Conservation (phyloP, 2,329 filamentous ascomycete species). For the Diaporthe amygdali region DNA sequence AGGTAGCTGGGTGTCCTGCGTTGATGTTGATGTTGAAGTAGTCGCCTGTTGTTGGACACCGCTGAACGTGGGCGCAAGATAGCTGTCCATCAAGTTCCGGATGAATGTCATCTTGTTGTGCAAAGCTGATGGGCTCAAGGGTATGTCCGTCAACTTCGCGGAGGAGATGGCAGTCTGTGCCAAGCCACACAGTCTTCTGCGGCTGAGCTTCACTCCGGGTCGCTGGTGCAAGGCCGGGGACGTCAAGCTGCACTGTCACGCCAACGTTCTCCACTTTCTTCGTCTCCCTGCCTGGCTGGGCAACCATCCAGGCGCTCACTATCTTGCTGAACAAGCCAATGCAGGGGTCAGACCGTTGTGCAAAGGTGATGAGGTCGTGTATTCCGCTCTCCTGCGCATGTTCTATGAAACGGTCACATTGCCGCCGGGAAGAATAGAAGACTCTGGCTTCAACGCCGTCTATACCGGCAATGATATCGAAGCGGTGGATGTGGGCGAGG, state of each 20-base stretch:
- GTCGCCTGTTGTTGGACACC: constrained; percentile 75
- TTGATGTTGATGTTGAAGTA: constrained; percentile 84
- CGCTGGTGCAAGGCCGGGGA: background rate
- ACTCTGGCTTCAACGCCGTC: constrained; percentile 47
- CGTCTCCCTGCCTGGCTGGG: constrained; percentile 32
- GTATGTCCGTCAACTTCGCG: constrained; percentile 72
- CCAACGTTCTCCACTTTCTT: constrained; percentile 60
- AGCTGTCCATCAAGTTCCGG: constrained; percentile 70
- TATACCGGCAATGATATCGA: constrained; percentile 62
- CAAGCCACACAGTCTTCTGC: constrained; percentile 57
- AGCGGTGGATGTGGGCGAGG: constrained; percentile 73
- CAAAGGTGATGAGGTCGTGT: constrained; percentile 67
- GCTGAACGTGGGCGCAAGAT: constrained; percentile 73
- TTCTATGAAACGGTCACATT: constrained; percentile 67
- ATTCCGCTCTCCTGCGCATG: constrained; percentile 65
- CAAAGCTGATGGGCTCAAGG: constrained; percentile 72
- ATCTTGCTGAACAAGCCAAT: constrained; percentile 75
- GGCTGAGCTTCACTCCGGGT: background rate
- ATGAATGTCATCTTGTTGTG: constrained; percentile 66
- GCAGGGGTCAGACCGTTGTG: constrained; percentile 75
- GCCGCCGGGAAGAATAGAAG: constrained; percentile 73
- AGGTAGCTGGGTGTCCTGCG: constrained; percentile 60
- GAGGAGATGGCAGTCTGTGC: constrained; percentile 51
- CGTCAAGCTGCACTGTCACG: constrained; percentile 61
- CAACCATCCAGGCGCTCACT: constrained; percentile 61